Evolutionary conservation across 1,284 basidiomycete genomes (phyloP), one percentile per base, ranked within the genome.

Genomic region (Rhodotorula sp.): DNA sequence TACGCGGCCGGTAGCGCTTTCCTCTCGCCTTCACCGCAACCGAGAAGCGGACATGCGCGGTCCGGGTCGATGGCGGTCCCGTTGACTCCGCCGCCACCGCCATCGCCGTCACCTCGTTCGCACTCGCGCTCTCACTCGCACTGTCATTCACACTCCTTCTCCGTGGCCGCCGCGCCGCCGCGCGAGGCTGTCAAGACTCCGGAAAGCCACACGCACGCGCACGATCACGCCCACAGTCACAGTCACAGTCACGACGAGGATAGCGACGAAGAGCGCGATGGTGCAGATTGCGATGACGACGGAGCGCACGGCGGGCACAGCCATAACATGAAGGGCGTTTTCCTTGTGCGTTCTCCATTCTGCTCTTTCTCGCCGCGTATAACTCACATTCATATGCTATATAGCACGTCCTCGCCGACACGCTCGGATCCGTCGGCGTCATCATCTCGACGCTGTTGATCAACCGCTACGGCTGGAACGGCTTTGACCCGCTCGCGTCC

Each of bases 261-360:
- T 15, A 55, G 60, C 56, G 71, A 62, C 33, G 49, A 76, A 14
- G 82, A 83, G 75, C 83, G 84, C 72, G 86, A 88, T 75, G 80
- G 79, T 1, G 83, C 85, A 54, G 75, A 78, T 30, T 79, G 81
- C 33, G 76, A 76, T 17, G 77, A 77, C 60, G 74, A 77, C 48
- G 74, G 80, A 44, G 76, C 73, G 5, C 79, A 78, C 37, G 45
- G 46, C 24, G 89, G 90, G 0, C 93, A 95, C 78, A 93, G 91
- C 80, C 93, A 99, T 81, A 99, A 99, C 80, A 99, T 99, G 96
- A 90, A 94, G 60, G 96, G 96, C n/a, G 94, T 99, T 20, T 99
- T 99, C 80, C 82, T 99, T 70, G 91, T 93, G 80, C 78, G 88
- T 33, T 24, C 4, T 42, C 20, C 2, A 17, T 18, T 3, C 6